Base-by-base conservation (phyloP, 2,329 filamentous ascomycete genomes). In the Diplocarpon rosae region DNA sequence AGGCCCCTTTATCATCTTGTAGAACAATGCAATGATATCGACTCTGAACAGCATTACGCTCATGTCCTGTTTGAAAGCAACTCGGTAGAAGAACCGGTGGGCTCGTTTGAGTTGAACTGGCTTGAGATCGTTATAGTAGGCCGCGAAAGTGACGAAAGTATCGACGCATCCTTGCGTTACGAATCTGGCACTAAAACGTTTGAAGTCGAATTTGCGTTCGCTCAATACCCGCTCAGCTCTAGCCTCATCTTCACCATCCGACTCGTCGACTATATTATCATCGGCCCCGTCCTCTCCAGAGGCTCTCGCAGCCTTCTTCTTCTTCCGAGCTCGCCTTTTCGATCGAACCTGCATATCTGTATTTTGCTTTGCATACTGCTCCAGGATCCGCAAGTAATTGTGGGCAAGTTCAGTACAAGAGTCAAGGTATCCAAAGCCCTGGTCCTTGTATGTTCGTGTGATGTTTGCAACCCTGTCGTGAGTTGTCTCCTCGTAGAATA, bases 401-500 rank as follows among this genome's bases (percentile, higher is more conserved):
- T 96, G 88, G 0, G 85, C 75, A 32, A 96, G 76, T 57, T 98
- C 90, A 1, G 90, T 96, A 46, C 83, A 82, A 5, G 89, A 83
- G 63, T 98, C 89, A 1, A 98, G 73, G 55, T 95, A 98, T 44
- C 88, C 85, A 55, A 95, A 92, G 0, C 86, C 85, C 65, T 96
- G 92, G 48, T 90, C 86, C 54, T 93, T 94, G 67, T 93, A 96
- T n/a, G 75, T 81, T 51, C 83, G 75, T 1, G 90, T 72, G 42
- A 95, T 84, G 47, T 80, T 76, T 27, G 90, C 75, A 41, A 98
- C 76, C 17, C 85, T 75, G 50, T 98, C 90, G 58, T 98, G 89
- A 0, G 89, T 95, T 0, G 85, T 78, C 59, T 96, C 88, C 64
- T 98, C 92, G 65, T 98, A 98, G 63, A 98, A 98, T n/a, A 98